A percentile compares a stretch with the other conserved stretches of the same genome.
Conservation (phyloP, 73 alveolate genomes). For the Paramecium octaurelia region DNA sequence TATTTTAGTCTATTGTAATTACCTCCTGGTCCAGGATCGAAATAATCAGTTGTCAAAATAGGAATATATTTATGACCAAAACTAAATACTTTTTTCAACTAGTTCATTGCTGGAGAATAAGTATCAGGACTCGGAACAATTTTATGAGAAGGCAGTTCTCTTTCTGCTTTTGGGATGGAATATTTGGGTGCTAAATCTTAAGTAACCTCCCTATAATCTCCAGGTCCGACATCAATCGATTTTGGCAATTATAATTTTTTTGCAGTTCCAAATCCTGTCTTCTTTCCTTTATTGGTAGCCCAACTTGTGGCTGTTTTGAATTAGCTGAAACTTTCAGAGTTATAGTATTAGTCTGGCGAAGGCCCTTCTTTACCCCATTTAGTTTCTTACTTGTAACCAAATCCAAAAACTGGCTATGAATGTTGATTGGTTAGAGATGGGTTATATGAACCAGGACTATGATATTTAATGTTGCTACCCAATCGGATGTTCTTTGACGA, state of each 20-base stretch:
- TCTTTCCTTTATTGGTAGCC: background rate
- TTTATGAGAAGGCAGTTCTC: background rate
- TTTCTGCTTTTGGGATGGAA: conserved; percentile 5
- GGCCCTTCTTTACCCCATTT: conserved; percentile 37
- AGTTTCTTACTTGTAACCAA: conserved; percentile 8
- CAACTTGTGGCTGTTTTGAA: conserved; percentile 10
- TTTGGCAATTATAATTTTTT: background rate
- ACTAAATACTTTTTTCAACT: background rate
- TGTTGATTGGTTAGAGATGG: background rate
- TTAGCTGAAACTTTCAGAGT: background rate
- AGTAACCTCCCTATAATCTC: background rate
- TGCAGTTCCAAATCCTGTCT: background rate
- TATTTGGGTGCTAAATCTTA: background rate
- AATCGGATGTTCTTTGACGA: conserved; percentile 14
- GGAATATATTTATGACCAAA: background rate
- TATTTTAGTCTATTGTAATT: background rate
- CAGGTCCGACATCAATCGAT: conserved; percentile 34
- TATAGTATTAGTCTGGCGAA: background rate
- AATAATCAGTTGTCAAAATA: background rate
- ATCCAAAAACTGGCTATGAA: background rate
- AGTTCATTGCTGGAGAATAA: background rate
- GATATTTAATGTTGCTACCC: background rate
- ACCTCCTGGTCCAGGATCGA: conserved; percentile 38
- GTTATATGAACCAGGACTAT: conserved; percentile 11
- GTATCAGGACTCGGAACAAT: background rate